Conservation (phyloP, 345 rosid genomes). For the Aquilaria yunnanensis region DNA sequence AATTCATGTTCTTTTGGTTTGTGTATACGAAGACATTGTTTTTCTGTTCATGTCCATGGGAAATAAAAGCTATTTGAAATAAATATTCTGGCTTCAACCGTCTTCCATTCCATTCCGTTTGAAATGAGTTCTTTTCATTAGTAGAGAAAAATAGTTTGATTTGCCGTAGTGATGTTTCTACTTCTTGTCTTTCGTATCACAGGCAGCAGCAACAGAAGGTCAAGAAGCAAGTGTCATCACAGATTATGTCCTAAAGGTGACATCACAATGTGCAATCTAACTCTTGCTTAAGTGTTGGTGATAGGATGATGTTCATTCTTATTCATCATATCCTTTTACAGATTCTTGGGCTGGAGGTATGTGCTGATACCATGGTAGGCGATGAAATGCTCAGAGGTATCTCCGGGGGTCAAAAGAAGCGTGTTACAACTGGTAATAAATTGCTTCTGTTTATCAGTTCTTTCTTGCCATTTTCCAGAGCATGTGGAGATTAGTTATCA, state of each 20-base stretch:
- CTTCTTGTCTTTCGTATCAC: background rate
- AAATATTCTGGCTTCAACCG: no score
- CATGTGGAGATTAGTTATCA: constrained; percentile 4
- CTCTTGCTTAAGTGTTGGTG: background rate
- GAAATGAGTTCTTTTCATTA: no score
- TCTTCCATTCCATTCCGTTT: no score
- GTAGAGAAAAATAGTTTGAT: background rate
- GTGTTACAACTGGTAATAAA: constrained; percentile 66
- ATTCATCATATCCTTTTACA: constrained; percentile 17
- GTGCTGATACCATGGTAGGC: constrained; percentile 70
- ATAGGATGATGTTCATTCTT: background rate
- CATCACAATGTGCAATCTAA: background rate
- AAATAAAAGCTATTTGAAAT: no score
- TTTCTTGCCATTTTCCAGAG: constrained; percentile 2
- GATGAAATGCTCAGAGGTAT: constrained; percentile 72
- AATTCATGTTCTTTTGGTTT: no score
- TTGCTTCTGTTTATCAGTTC: background rate
- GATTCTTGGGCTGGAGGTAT: constrained; percentile 65
- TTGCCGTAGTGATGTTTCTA: background rate
- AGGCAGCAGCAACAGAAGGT: constrained; percentile 46
- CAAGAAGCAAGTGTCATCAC: constrained; percentile 40
- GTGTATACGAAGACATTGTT: no score
- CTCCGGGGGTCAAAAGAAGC: constrained; percentile 82
- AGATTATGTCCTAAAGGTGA: constrained; percentile 49
- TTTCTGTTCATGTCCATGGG: no score